A percentile compares a stretch with the other conserved stretches of the same genome.
Evolutionary conservation across 1,284 basidiomycete genomes (phyloP).

Genomic region (Microbotryum violaceum): DNA sequence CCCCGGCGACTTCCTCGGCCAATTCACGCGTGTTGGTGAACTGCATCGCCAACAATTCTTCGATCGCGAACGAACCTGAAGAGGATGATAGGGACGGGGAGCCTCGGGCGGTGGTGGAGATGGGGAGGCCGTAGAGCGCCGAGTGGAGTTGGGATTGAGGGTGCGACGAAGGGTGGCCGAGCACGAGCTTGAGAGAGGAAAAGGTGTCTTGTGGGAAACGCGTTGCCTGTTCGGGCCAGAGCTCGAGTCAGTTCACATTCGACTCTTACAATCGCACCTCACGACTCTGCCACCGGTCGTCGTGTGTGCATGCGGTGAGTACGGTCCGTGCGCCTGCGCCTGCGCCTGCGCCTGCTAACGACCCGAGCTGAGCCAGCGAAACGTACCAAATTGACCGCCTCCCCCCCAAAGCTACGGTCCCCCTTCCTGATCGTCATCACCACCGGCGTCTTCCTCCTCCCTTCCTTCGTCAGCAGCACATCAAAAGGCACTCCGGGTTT

Average conservation of each 20-base stretch:
- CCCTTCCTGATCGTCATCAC: conserved; percentile 78
- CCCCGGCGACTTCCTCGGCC: conserved; percentile 67
- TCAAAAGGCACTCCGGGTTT: conserved; percentile 95
- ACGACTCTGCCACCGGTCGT: not conserved
- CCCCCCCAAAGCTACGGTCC: conserved; percentile 79
- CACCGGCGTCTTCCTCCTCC: conserved; percentile 88
- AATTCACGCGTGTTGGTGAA: conserved; percentile 81
- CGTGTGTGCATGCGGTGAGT: no score
- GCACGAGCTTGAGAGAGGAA: conserved; percentile 77
- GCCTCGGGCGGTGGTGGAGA: conserved; percentile 53
- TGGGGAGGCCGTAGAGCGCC: conserved; percentile 56
- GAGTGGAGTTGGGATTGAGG: conserved; percentile 51
- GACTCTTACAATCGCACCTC: not conserved
- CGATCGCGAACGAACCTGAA: conserved; percentile 46
- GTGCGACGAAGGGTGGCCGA: conserved; percentile 59
- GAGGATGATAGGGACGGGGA: conserved; percentile 54
- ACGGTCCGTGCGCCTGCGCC: not conserved
- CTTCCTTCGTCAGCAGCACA: conserved; percentile 90
- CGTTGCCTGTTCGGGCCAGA: conserved; percentile 52
- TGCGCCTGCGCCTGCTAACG: not conserved
- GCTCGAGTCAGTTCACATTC: not conserved
- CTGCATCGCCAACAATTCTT: conserved; percentile 93
- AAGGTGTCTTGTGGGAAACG: conserved; percentile 85
- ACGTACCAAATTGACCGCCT: conserved; percentile 77
- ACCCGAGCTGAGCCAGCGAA: not conserved